Conservation (phyloP, 305 asterid species). For the Euphrasia arctica region DNA sequence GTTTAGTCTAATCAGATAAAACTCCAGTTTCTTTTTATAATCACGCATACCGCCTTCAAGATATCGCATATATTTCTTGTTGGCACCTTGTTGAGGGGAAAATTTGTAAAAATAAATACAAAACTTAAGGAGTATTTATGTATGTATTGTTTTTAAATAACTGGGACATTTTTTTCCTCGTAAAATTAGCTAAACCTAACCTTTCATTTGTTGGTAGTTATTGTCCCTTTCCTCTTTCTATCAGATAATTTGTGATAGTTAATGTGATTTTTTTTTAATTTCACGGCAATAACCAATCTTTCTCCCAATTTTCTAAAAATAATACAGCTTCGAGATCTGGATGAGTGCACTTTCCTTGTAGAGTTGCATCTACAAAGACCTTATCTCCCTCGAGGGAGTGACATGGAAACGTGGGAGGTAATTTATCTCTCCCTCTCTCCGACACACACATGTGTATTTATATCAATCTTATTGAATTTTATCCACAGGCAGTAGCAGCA, state of each 20-base stretch:
- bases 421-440: slow-evolving; percentile 15
- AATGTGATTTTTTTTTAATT: not conserved
- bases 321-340: slow-evolving; percentile 63
- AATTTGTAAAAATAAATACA: not conserved
- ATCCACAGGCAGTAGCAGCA: slow-evolving; percentile 73
- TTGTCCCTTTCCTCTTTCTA: not conserved
- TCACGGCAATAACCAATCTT: slow-evolving; percentile 12
- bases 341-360: slow-evolving; percentile 76
- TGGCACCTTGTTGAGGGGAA: not conserved
- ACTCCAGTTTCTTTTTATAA: not conserved
- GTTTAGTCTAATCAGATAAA: not conserved
- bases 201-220: not conserved
- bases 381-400: slow-evolving; percentile 74
- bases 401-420: slow-evolving; percentile 95
- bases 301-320: slow-evolving; percentile 5
- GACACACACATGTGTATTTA: not conserved
- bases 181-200: not conserved
- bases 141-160: not conserved
- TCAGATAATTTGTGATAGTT: slow-evolving; percentile 1
- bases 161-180: not conserved
- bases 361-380: slow-evolving; percentile 91
- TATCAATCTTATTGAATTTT: slow-evolving; percentile 9
- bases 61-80: not conserved
- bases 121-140: not conserved
- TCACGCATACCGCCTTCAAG: not conserved